Evolutionary conservation across 202 grass and related monocot genomes (phyloP).

Genomic region (Panicum hallii): DNA sequence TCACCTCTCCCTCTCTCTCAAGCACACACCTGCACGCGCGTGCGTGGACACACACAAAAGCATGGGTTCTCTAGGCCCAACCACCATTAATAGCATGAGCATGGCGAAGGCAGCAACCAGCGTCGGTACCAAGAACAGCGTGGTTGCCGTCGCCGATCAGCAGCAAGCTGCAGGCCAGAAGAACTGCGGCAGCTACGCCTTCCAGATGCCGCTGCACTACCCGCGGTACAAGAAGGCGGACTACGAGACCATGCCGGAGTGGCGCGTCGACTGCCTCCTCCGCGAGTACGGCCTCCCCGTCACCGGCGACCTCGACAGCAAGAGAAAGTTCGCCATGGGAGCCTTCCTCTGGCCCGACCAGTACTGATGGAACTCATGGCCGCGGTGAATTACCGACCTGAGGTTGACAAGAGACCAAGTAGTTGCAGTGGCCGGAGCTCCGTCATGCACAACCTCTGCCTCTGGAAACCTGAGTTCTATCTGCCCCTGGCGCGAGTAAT

Average conservation of each 20-base stretch:
- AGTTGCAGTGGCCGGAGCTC: not conserved
- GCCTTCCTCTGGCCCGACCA: conserved; percentile 70
- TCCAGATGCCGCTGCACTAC: conserved; percentile 85
- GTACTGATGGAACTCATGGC: conserved; percentile 35
- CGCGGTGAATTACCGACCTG: not conserved
- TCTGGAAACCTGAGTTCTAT: not conserved
- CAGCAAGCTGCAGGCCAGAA: not conserved
- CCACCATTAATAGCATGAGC: conserved; percentile 27
- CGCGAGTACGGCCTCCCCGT: conserved; percentile 70
- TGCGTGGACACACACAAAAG: too few relatives aligned
- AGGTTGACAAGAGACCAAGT: not conserved
- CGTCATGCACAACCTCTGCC: not conserved
- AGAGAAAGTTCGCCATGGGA: conserved; percentile 79
- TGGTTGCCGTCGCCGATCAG: not conserved
- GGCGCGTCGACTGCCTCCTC: conserved; percentile 75
- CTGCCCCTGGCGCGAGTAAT: not conserved
- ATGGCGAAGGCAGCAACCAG: conserved; percentile 28
- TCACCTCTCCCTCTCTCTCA: not conserved
- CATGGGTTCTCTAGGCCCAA: conserved; percentile 38
- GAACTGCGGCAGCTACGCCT: conserved; percentile 26
- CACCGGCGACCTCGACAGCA: conserved; percentile 49
- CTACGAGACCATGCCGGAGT: conserved; percentile 85
- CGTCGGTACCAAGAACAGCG: not conserved
- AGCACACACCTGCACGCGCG: too few relatives aligned
- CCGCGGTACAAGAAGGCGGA: conserved; percentile 67